Evolutionary conservation across 2,329 filamentous ascomycete species (phyloP), one percentile per base, ranked within the genome.

Genomic region (Alternaria incomplexa): DNA sequence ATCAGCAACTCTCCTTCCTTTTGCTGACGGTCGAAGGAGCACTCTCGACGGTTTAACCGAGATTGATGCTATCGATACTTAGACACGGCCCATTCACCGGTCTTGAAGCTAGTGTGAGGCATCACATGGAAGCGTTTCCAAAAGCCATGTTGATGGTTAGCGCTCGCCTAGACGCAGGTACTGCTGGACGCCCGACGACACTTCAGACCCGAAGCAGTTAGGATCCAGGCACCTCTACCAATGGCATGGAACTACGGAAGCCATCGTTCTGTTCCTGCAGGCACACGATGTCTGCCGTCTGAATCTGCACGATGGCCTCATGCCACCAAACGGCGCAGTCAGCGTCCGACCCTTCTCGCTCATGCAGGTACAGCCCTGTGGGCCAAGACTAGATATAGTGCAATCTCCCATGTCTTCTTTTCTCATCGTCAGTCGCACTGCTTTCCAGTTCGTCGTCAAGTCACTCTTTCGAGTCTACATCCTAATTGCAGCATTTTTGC

Each of bases 401-500:
- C 59, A 73, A 74, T 76, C 67, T 75, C 73, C 76, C 69, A 62
- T 69, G 54, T 60, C 63, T 63, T 70, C 72, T 76, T 64, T 67
- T 62, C 50, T 44, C 50, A 54, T 67, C 63, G 60, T 67, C 53
- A 65, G 64, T 67, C 63, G 66, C 69, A 62, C 71, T 72, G 58
- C 59, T 60, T 61, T 71, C 58, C 55, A 56, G 70, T 66, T 40
- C 58, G 58, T 67, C 40, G 50, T 58, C 71, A 72, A 54, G 73
- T 75, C 75, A 62, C 68, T 76, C 73, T 73, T 66, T 73, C 63
- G 69, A 73, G 74, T 70, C 64, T 67, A 55, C 66, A 65, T 59
- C 63, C 47, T 73, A 73, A 73, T 76, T 71, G 79, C 75, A 71
- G 72, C 74, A 69, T 26, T 79, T 65, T 82, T 77, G 83, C 85